Base-by-base conservation (phyloP, 2,329 filamentous ascomycete genomes). In the Claviceps capensis region DNA sequence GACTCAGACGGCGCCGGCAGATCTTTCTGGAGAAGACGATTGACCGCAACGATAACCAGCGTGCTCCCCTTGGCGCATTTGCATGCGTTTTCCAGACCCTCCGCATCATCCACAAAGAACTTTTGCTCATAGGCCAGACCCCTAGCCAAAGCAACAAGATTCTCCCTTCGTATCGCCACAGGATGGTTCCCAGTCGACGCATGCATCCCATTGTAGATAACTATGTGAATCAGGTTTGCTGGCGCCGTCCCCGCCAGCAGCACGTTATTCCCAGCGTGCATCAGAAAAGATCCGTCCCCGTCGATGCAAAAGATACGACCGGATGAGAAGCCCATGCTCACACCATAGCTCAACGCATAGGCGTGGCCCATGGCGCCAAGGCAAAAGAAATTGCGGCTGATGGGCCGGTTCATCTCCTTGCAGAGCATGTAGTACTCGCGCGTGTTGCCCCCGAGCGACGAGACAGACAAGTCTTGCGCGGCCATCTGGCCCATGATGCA, bases 391-490 rank as follows among this genome's bases (percentile, higher is more conserved):
- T 52, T 40, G 36, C 36, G 37, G 34, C 14, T 36, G 2, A 37
- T 7, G 30, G 45, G n/a, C 14, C 45, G 44, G 1, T 30, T 46
- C 37, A 30, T 48, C n/a, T 52, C 50, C 44, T 19, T 34, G 30
- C 50, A 37, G 50, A 52, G 37, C 45, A 48, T 52, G 50, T 52
- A 52, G 16, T 48, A 40, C 44, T 52, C 50, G 17, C 50, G 50
- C n/a, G 42, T 41, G 36, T 37, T 47, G 19, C 50, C 50, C 13
- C 50, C 50, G 19, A 52, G 50, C 8, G 44, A 52, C 17, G 50
- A 48, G 19, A 52, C 45, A 5, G 50, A 47, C 22, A 52, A 11
- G 44, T 52, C 50, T n/a, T 23, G n/a, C 11, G 37, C 37, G 7
- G n/a, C 17, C 19, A 48, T 34, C n/a, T 48, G 42, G 17, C 17